Base-by-base conservation (phyloP, 768 basidiomycete species). In the Lanmaoa pseudosensibilis region DNA sequence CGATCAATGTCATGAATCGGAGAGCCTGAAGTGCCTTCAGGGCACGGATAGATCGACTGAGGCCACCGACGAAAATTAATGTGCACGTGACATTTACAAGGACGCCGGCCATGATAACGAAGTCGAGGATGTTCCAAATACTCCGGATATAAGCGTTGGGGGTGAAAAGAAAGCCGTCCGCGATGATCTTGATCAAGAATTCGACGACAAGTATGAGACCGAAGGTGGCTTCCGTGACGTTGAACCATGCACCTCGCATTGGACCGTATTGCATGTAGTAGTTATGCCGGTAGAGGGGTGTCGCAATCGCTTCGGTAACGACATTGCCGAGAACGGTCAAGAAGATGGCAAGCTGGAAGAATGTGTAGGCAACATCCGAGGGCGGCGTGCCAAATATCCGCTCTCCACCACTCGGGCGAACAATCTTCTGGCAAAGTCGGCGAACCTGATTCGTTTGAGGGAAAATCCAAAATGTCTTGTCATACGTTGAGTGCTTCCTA, bases 61-160 rank as follows among this genome's bases (percentile, higher is more conserved):
- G 73, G 38, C 90, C 90, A 44, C 88, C 87, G 51, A 92, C 76
- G 67, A 90, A 87, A 56, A 90, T 76, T 37, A 96, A 74, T 1
- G 83, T 83, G 0, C 86, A 88, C 0, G 81, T 78, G 49, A 90
- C 80, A 58, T 92, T 94, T 66, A 88, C 78, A 25, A 94, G 71
- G 32, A 96, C 72, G 6, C 92, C 89, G 34, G 76, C 69, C 76
- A 98, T 83, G 68, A 98, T 88, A 67, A 92, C 69, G 62, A 95
- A 87, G 73, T 98, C 96, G 55, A 98, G 75, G 63, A 88, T 71
- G 69, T 98, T 98, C 94, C 94, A 98, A 9, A 94, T 86, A 58
- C 90, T 91, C 27, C 87, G 86, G 30, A 97, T 70, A 68, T 98
- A 98, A 0, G 94, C 93, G 63, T 94, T 94, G 0, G 94, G 94